phyloP scores from a whole-genome alignment of 208 protist species.

The Crithidia bombi region DNA sequence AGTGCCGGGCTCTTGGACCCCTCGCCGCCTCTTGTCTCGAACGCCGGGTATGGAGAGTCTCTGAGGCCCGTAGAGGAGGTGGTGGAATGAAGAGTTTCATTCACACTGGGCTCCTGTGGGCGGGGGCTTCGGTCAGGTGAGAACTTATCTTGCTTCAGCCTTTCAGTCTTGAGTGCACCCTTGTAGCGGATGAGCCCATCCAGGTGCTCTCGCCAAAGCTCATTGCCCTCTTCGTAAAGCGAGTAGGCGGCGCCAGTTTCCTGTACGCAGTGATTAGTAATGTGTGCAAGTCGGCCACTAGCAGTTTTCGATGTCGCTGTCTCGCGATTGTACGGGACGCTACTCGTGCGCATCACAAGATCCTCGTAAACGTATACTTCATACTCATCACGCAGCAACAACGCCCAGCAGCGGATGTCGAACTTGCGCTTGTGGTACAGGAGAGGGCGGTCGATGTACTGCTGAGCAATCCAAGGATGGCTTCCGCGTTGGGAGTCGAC shows the following conservation, averaged over 20 bases:
- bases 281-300: constrained; percentile 53
- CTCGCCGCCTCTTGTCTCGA: constrained; percentile 13
- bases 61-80: constrained; percentile 7
- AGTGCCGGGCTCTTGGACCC: constrained; percentile 15
- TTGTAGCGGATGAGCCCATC: constrained; percentile 84
- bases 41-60: constrained; percentile 27
- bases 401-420: constrained; percentile 88
- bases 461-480: constrained; percentile 77
- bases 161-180: constrained; percentile 27
- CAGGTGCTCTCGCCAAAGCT: constrained; percentile 81
- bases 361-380: constrained; percentile 76
- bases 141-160: constrained; percentile 26
- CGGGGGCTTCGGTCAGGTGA: constrained; percentile 22
- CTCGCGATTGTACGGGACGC: constrained; percentile 56
- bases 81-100: constrained; percentile 1
- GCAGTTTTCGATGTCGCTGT: constrained; percentile 51
- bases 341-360: constrained; percentile 87
- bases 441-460: constrained; percentile 86
- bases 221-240: constrained; percentile 75
- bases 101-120: constrained; percentile 20
- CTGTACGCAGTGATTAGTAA: constrained; percentile 94
- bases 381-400: constrained; percentile 60
- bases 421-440: constrained; percentile 89
- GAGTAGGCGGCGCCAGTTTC: constrained; percentile 58
- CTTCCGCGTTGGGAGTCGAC: constrained; percentile 28